Evolutionary conservation across 371 early-diverging fungal species (phyloP).

Genomic region (Syncephalastrum monosporum): DNA sequence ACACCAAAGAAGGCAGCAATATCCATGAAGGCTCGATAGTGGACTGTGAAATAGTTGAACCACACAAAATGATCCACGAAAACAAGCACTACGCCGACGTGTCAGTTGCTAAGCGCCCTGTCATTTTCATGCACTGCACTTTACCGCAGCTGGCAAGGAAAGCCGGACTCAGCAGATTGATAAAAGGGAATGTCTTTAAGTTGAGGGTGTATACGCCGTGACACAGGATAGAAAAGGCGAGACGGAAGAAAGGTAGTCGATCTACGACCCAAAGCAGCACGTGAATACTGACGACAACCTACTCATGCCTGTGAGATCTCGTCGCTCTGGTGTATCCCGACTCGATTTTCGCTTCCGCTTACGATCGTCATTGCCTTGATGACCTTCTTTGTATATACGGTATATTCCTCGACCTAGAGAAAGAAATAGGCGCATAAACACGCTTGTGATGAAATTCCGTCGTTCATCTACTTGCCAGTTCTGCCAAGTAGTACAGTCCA

Average conservation of each 20-base stretch:
- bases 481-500: conserved; percentile 83
- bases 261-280: conserved; percentile 68
- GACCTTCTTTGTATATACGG: conserved; percentile 74
- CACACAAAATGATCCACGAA: conserved; percentile 82
- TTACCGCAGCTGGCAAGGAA: conserved; percentile 71
- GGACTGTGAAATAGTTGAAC: conserved; percentile 79
- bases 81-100: conserved; percentile 60
- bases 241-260: conserved; percentile 61
- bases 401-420: conserved; percentile 75
- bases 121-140: conserved; percentile 4
- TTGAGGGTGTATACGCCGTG: conserved; percentile 72
- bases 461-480: conserved; percentile 50
- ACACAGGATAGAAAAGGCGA: conserved; percentile 66
- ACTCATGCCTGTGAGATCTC: neutral
- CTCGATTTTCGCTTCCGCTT: conserved; percentile 15
- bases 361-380: conserved; percentile 71
- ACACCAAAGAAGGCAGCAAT: conserved; percentile 87
- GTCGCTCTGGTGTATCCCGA: no score
- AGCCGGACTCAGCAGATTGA: conserved; percentile 58
- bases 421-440: neutral
- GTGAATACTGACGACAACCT: conserved; percentile 65
- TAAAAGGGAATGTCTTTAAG: conserved; percentile 72
- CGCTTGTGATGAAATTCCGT: neutral
- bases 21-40: conserved; percentile 68
- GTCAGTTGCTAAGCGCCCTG: neutral